Evolutionary conservation across 768 basidiomycete genomes (phyloP).

Genomic region (Mycena leptocephala): DNA sequence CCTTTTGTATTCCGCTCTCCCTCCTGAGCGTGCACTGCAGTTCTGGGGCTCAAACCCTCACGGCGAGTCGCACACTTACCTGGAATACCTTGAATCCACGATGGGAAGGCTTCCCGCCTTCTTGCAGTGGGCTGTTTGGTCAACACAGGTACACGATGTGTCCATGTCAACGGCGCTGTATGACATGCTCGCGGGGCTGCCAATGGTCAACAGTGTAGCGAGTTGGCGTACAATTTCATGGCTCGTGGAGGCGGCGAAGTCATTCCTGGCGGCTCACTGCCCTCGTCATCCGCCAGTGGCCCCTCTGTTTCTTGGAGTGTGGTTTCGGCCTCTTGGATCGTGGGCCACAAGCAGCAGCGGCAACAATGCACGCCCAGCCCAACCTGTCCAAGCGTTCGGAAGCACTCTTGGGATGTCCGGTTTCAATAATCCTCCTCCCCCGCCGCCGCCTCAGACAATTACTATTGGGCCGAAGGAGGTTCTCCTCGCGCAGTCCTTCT

Average conservation of each 20-base stretch:
- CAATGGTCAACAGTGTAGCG: conserved; percentile 88
- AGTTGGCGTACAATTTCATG: conserved; percentile 92
- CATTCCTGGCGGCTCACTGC: conserved; percentile 71
- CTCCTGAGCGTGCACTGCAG: conserved; percentile 84
- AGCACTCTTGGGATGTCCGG: conserved; percentile 36
- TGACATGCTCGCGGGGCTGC: conserved; percentile 92
- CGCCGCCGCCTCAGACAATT: conserved; percentile 62
- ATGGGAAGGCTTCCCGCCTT: conserved; percentile 80
- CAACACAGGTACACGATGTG: conserved; percentile 81
- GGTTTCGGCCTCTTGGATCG: conserved; percentile 85
- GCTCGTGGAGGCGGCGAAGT: conserved; percentile 83
- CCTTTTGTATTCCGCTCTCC: conserved; percentile 81
- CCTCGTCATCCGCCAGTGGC: conserved; percentile 65
- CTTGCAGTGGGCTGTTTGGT: conserved; percentile 93
- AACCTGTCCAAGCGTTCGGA: conserved; percentile 60
- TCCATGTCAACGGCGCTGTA: conserved; percentile 87
- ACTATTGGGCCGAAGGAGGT: conserved; percentile 80
- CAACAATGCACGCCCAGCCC: conserved; percentile 58
- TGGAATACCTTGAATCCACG: conserved; percentile 74
- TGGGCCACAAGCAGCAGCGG: conserved; percentile 66
- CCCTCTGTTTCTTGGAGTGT: conserved; percentile 84
- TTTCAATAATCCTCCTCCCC: conserved; percentile 54
- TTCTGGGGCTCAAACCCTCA: conserved; percentile 84
- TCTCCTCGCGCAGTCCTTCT: conserved; percentile 84
- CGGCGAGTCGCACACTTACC: conserved; percentile 62